phyloP scores from a whole-genome alignment of 768 basidiomycete species.

The Suillus decipiens region DNA sequence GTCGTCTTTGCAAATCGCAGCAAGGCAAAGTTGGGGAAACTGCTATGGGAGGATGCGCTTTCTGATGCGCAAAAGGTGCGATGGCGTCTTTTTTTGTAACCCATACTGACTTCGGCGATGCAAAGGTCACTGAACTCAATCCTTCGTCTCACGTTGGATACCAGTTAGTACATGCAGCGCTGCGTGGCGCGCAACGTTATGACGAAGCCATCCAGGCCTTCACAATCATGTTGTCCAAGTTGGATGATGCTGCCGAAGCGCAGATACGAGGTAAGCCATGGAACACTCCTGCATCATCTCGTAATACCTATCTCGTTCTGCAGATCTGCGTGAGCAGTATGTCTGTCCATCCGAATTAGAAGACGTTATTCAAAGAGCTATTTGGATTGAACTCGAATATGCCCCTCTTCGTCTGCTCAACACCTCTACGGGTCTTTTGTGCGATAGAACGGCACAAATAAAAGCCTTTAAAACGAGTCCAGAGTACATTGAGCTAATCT shows the following conservation, averaged over 20 bases:
- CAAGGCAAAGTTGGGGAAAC: background rate
- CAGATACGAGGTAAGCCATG: background rate
- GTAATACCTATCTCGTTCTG: background rate
- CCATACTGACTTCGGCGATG: background rate
- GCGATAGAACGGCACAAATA: background rate
- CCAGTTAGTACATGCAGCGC: background rate
- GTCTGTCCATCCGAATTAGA: background rate
- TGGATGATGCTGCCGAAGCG: background rate
- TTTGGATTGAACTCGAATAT: background rate
- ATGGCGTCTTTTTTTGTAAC: background rate
- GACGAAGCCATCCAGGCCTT: background rate
- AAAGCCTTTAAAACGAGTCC: background rate
- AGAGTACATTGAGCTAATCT: background rate
- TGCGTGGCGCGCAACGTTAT: background rate
- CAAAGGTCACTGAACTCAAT: background rate
- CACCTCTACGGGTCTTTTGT: background rate
- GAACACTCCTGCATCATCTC: too few species aligned
- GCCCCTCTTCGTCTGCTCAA: background rate
- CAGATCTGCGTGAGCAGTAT: background rate
- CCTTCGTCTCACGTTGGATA: background rate
- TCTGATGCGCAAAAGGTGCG: background rate
- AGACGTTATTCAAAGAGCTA: background rate
- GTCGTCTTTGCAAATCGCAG: too few species aligned
- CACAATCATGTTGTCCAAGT: background rate
- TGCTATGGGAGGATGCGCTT: background rate